Evolutionary conservation across 805 yeast genomes (phyloP), one percentile per base, ranked within the genome.

Genomic region (Dipodascus geniculatus): DNA sequence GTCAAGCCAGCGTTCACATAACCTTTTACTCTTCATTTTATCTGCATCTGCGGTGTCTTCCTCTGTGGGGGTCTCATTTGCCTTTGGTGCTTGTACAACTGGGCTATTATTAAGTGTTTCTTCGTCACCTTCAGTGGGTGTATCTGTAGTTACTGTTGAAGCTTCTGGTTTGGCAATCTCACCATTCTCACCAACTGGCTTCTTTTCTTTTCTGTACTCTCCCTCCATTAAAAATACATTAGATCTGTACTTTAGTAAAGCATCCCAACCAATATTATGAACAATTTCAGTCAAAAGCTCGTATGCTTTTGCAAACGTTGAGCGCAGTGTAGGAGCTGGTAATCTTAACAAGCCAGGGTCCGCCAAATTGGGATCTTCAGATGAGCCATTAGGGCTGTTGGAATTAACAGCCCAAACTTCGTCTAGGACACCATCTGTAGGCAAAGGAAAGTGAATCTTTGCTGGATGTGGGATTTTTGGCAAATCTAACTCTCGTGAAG

Each of bases 1-100:
- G 58, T 87, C 95, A 28, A 87, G 71, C 90, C 96, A 85, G 53
- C 80, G 72, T 63, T 84, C 91, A 65, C 95, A 85, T 35, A 80
- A 68, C 38, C 85, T 72, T 58, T 82, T 82, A 52, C 68, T 65
- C 28, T 68, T 65, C 51, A 71, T 57, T 54, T 42, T 54, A 2
- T 42, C 44, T 4, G 14, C 19, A 6, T 38, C 44, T 8, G 23
- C 28, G 4, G 17, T 6, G 9, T 20, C 28, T 14, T 22, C 22
- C 48, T 35, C 44, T n/a, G 1, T 55, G 48, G 22, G 58, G 60
- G 50, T 8, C 14, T 48, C 51, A 2, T 14, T 16, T 9, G 22
- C 48, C 9, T 33, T 50, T 11, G 52, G 23, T 9, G 42, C 42
- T 38, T 49, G 35, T 22, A 35, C 22, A 23, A 22, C 33, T n/a